Conservation (phyloP, 805 yeast species). For the Candida broadrunensis region DNA sequence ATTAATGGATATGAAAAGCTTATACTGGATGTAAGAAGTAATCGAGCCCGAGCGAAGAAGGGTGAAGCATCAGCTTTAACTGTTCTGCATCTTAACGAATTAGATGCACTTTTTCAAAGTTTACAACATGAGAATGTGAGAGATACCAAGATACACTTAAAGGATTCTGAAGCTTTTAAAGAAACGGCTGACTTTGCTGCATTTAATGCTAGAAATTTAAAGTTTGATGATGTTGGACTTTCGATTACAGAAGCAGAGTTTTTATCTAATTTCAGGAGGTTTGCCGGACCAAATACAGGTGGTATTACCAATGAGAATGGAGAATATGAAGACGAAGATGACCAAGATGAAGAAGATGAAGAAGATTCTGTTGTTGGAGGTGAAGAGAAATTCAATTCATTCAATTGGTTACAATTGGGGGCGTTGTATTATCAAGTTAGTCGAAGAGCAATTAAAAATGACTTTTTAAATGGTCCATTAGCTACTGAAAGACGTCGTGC, state of each 20-base stretch:
- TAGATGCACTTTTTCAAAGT: slow-evolving; percentile 7
- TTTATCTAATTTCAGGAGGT: slow-evolving; percentile 31
- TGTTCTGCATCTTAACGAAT: slow-evolving; percentile 11
- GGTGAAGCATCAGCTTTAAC: slow-evolving; percentile 57
- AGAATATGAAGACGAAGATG: slow-evolving; percentile 11
- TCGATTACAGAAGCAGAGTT: slow-evolving; percentile 49
- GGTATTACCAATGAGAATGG: neutral
- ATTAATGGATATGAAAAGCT: neutral
- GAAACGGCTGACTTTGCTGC: slow-evolving; percentile 63
- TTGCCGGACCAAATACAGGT: slow-evolving; percentile 17
- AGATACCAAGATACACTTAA: slow-evolving; percentile 34
- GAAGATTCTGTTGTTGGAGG: slow-evolving; percentile 8
- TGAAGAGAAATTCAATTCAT: slow-evolving; percentile 37
- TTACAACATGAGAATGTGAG: slow-evolving; percentile 27
- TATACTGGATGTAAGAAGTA: neutral
- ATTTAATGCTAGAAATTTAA: slow-evolving; percentile 58
- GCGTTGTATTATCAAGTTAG: slow-evolving; percentile 46
- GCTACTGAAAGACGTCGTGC: slow-evolving; percentile 53
- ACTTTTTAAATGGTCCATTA: slow-evolving; percentile 71
- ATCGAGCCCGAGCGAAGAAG: slow-evolving; percentile 44
- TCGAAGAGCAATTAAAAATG: slow-evolving; percentile 46
- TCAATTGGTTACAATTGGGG: slow-evolving; percentile 63
- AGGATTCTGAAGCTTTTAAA: slow-evolving; percentile 63
- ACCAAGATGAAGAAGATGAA: slow-evolving; percentile 14
- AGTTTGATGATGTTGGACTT: slow-evolving; percentile 54